phyloP scores from a whole-genome alignment of 768 basidiomycete species.

The Lanmaoa rubissima region DNA sequence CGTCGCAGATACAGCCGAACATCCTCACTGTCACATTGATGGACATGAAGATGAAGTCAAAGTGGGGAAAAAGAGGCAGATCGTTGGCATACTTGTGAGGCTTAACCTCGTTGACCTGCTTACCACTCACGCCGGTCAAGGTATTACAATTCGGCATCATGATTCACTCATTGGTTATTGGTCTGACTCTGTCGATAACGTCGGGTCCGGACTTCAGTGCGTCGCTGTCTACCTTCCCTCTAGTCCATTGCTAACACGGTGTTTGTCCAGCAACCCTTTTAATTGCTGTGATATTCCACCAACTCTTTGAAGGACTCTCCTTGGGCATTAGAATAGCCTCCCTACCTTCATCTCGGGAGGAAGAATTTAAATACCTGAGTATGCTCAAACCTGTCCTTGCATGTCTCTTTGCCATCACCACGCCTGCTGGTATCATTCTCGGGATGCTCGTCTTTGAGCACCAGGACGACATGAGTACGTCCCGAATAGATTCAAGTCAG shows the following conservation, averaged over 20 bases:
- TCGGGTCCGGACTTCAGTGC: constrained; percentile 68
- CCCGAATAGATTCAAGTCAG: neutral
- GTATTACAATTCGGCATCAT: constrained; percentile 83
- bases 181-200: constrained; percentile 71
- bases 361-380: constrained; percentile 20
- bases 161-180: constrained; percentile 81
- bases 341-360: constrained; percentile 44
- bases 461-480: constrained; percentile 29
- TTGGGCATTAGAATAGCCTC: constrained; percentile 77
- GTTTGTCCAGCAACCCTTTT: constrained; percentile 57
- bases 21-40: neutral
- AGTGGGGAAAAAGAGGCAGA: constrained; percentile 57
- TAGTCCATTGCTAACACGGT: neutral
- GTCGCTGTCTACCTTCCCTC: constrained; percentile 25
- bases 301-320: constrained; percentile 81
- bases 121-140: constrained; percentile 35
- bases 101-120: neutral
- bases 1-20: neutral
- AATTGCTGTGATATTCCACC: constrained; percentile 77
- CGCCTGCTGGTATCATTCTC: constrained; percentile 63
- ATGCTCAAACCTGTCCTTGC: constrained; percentile 55
- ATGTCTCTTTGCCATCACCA: constrained; percentile 69
- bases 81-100: constrained; percentile 70
- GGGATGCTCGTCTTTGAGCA: constrained; percentile 51
- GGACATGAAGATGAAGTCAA: constrained; percentile 24